Base-by-base conservation (phyloP, 805 yeast species). In the Ogataea populi-albae region DNA sequence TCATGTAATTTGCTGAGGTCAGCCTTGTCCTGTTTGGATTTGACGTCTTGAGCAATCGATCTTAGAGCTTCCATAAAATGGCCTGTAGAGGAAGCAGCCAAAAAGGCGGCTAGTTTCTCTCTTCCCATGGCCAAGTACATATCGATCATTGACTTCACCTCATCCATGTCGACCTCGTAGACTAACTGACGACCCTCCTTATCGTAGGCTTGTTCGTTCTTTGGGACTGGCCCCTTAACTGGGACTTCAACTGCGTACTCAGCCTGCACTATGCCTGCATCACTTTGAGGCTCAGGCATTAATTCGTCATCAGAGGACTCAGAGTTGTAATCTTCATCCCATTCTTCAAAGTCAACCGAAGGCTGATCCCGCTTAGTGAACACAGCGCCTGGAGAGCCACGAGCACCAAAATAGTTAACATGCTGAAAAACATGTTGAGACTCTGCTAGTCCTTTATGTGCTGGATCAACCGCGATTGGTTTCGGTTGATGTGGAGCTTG, bases 71-170 rank as follows among this genome's bases (percentile, higher is more conserved):
- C 48, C 17, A 44, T 30, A 28, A 59, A 59, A 27, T 56, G 54
- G 3, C 45, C 45, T 6, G 50, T 34, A 11, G 55, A 45, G 6
- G 51, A 45, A 16, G 53, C 49, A 3, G 62, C 61, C 26, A 59
- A 35, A 32, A 51, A 56, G 5, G 45, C 49, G 2, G 51, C 57
- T 44, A 59, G 41, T 30, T 54, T 55, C 17, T 48, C 53, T 26
- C 50, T 49, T 2, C 57, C 59, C 43, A 50, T 45, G 4, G 35
- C 42, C 12, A 52, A 4, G 18, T 50, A 53, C 31, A 38, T 27
- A 21, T 47, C 49, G 11, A 54, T 22, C 28, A 46, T 37, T 8
- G 35, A 33, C 17, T 46, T 49, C 18, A 54, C 45, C 24, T 56
- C 55, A 15, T 55, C 48, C 6, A 45, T 46, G 30, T 52, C 55